Base-by-base conservation (phyloP, 2,329 filamentous ascomycete species). In the Stachybotrys chartarum region DNA sequence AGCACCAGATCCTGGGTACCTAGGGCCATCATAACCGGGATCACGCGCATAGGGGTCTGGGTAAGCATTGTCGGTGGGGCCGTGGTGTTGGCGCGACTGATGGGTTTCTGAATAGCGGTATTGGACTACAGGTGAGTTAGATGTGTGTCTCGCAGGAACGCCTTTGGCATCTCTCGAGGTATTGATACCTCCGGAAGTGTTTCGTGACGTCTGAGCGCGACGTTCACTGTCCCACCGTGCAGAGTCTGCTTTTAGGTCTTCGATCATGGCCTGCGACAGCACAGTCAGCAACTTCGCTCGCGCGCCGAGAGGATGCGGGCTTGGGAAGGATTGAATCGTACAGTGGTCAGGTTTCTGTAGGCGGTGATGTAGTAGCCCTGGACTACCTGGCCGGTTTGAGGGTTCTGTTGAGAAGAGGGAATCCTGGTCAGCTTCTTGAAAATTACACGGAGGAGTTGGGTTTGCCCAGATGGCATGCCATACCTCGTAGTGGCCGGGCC, bases 281-380 rank as follows among this genome's bases (percentile, higher is more conserved):
- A 45, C 44, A n/a, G 12, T 18, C 6, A 35, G 51, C 63, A 55
- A 70, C 56, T n/a, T 30, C 44, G 17, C n/a, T 17, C 18, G 10
- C 6, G 45, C 24, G 35, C 39, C 18, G 3, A n/a, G 12, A 24
- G 24, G 3, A 24, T n/a, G 6, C 17, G 30, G 31, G 3, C 11
- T 31, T 16, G 12, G 31, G 50, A 55, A 42, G n/a, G 18, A 35
- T 30, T 7, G 31, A 7, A 50, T 75, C 85, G 75, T 80, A 91
- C 88, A 66, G 86, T 85, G 63, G 88, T 91, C 66, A 91, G 73
- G 68, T 90, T 90, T 60, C 88, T 82, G 72, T 91, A 91, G 59
- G 87, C 88, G 51, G 85, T 90, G 69, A 91, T 89, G 71, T 84
- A 89, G 74, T 88, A 91, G 63, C 88, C 88, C 65, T 83, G 80